phyloP scores from a whole-genome alignment of 805 yeast genomes.

The Candida michaelii region DNA sequence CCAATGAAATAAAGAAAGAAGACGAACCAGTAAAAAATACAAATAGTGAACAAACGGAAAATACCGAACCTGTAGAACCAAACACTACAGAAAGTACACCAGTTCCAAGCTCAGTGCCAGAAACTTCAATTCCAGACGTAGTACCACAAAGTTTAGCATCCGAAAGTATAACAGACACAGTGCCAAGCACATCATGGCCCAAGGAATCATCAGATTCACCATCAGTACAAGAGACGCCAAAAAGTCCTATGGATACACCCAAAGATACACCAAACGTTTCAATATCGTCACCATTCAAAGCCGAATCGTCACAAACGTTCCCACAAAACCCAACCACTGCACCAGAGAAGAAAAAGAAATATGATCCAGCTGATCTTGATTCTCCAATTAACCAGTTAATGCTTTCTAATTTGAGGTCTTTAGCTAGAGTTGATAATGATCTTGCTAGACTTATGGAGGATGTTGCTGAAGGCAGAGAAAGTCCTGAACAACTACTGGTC shows the following conservation, averaged over 20 bases:
- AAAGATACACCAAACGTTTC: no score
- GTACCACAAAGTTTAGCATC: no score
- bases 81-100: no score
- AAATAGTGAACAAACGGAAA: no score
- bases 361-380: conserved; percentile 40
- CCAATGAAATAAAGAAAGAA: no score
- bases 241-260: neutral
- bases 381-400: conserved; percentile 72
- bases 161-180: no score
- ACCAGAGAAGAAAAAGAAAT: conserved; percentile 10
- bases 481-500: conserved; percentile 65
- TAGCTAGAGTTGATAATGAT: conserved; percentile 72
- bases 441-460: conserved; percentile 73
- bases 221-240: no score
- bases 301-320: neutral
- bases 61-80: no score
- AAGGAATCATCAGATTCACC: no score
- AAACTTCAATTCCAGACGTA: neutral
- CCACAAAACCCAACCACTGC: neutral
- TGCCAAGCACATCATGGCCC: no score
- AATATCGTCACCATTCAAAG: neutral
- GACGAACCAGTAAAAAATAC: no score
- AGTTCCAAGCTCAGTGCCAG: no score
- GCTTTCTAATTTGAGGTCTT: conserved; percentile 79
- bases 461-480: conserved; percentile 83